Conservation (phyloP, 2,329 filamentous ascomycete genomes). For the Westerdykella ornata region DNA sequence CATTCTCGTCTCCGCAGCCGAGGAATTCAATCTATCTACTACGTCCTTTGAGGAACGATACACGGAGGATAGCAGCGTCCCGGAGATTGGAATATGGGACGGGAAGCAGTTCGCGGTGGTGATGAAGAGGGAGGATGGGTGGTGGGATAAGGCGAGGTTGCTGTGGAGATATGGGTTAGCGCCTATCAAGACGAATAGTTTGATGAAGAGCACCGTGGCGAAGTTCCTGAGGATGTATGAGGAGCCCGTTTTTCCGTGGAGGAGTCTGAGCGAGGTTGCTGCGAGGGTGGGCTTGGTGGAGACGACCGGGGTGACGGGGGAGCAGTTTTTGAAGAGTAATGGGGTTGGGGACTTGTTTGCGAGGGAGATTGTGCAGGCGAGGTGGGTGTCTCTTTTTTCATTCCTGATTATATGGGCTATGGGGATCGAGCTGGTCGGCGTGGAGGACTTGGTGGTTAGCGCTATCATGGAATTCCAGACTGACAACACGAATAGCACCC, state of each 20-base stretch:
- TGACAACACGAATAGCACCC: conserved; percentile 50
- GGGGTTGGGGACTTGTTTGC: conserved; percentile 62
- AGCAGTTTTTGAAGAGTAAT: conserved; percentile 62
- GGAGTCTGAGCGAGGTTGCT: conserved; percentile 62
- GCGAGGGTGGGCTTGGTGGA: conserved; percentile 60
- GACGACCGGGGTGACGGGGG: conserved; percentile 64
- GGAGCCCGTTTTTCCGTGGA: conserved; percentile 75
- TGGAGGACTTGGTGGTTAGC: conserved; percentile 2
- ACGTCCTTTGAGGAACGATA: conserved; percentile 4
- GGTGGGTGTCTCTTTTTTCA: conserved; percentile 14
- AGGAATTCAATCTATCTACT: conserved; percentile 62
- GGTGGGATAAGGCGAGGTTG: conserved; percentile 75
- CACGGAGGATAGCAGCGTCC: conserved; percentile 19
- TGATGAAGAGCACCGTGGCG: conserved; percentile 64
- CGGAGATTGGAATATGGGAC: conserved; percentile 74
- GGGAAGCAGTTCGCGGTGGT: conserved; percentile 66
- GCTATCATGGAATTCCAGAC: conserved; percentile 1
- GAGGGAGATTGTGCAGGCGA: conserved; percentile 76
- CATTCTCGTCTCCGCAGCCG: conserved; percentile 69
- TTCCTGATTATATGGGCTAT: neutral
- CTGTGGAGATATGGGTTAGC: conserved; percentile 80
- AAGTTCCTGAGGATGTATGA: conserved; percentile 78
- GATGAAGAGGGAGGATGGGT: conserved; percentile 55
- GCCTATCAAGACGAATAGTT: conserved; percentile 63
- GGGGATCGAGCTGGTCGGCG: too few relatives aligned